Conservation (phyloP, 75 land plant species). For the Selaginella tamariscina region DNA sequence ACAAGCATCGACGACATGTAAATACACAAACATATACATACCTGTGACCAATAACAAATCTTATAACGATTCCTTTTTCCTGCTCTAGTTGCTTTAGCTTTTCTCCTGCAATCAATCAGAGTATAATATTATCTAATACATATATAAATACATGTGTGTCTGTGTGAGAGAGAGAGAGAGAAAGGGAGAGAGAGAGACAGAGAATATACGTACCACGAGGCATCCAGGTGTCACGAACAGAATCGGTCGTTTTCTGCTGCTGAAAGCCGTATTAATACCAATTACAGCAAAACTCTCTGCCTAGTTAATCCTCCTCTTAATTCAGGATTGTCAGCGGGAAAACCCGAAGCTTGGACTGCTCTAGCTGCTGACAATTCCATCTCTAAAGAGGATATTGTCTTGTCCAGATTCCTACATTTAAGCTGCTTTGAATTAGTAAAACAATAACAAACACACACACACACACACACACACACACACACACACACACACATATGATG, state of each 20-base stretch:
- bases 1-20: no score
- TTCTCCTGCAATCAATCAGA: neutral
- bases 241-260: slow-evolving; percentile 7
- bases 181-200: neutral
- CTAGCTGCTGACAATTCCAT: neutral
- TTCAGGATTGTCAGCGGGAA: neutral
- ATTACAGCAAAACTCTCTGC: slow-evolving; percentile 2
- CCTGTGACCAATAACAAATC: slow-evolving; percentile 13
- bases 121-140: no score
- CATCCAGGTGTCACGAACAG: slow-evolving; percentile 8
- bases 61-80: slow-evolving; percentile 7
- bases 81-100: slow-evolving; percentile 6
- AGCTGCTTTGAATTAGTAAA: no score
- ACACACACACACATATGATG: no score
- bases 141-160: no score
- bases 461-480: no score
- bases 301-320: neutral
- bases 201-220: neutral
- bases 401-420: slow-evolving; percentile 1
- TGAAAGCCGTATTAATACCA: slow-evolving; percentile 7
- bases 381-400: slow-evolving; percentile 6
- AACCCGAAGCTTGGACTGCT: slow-evolving; percentile 4
- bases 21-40: no score
- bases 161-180: no score
- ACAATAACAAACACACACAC: no score